These are phyloP conservation scores for Quercus glauca DNA, from an alignment of 306 rosid species.

Conservation along the genomic window DNA sequence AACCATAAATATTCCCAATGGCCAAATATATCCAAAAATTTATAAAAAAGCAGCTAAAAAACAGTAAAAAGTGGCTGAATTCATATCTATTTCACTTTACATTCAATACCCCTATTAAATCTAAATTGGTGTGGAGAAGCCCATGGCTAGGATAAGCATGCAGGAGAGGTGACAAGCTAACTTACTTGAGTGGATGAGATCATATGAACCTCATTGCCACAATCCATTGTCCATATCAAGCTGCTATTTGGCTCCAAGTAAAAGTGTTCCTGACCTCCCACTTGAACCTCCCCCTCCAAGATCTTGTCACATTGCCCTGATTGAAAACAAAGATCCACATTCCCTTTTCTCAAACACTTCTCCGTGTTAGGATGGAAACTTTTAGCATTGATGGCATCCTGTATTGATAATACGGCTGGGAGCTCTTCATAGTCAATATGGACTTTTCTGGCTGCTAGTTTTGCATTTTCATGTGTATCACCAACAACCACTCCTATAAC, in stretches of 20 bases:
- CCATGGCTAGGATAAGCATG: not conserved
- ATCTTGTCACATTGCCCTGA: conserved; percentile 75
- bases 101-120: not conserved
- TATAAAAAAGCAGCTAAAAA: not conserved
- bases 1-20: not conserved
- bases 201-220: conserved; percentile 97
- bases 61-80: not conserved
- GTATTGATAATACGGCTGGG: conserved; percentile 75
- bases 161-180: not conserved
- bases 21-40: not conserved
- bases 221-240: conserved; percentile 82
- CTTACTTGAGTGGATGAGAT: conserved; percentile 92
- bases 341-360: conserved; percentile 67
- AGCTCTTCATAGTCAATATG: conserved; percentile 76
- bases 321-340: conserved; percentile 75
- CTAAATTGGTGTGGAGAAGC: not conserved
- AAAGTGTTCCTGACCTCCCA: conserved; percentile 98
- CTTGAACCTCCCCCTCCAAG: conserved; percentile 79
- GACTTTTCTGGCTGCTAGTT: conserved; percentile 69
- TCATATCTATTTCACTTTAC: not conserved
- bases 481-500: conserved; percentile 90
- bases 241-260: conserved; percentile 88
- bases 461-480: conserved; percentile 94
- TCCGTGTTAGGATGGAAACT: conserved; percentile 79
- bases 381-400: conserved; percentile 74